A percentile compares a stretch with the other conserved stretches of the same genome.
Conservation (phyloP, 352 stramenopile genomes). For the Elongisporangium anandrum region DNA sequence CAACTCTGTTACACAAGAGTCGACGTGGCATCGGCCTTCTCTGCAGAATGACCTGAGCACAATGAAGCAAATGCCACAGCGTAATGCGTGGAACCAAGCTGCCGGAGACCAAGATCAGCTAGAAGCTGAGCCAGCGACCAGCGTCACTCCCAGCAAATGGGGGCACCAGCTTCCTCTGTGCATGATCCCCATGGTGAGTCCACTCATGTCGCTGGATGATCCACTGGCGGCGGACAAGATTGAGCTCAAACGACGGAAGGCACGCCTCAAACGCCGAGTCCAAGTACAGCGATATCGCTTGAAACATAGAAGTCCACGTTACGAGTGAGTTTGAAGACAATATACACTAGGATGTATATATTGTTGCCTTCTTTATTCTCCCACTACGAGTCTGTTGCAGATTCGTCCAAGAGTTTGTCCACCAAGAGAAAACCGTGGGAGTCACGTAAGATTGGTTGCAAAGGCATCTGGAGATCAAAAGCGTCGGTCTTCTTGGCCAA, state of each 20-base stretch:
- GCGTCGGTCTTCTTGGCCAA: too few species aligned
- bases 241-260: conserved; percentile 33
- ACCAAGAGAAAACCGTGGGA: too few species aligned
- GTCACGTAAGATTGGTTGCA: too few species aligned
- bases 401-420: too few species aligned
- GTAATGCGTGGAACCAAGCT: neutral
- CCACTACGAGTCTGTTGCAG: too few species aligned
- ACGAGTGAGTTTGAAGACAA: neutral
- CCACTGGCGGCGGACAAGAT: conserved; percentile 52
- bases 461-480: too few species aligned
- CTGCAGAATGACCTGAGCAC: conserved; percentile 1
- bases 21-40: conserved; percentile 43
- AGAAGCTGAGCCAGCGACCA: neutral
- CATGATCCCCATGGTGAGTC: conserved; percentile 67
- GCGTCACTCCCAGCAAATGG: neutral
- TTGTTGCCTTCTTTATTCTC: too few species aligned
- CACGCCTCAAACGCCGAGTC: conserved; percentile 17
- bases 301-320: neutral
- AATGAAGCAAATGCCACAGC: conserved; percentile 5
- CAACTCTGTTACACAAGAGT: conserved; percentile 45
- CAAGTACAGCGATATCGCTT: conserved; percentile 1
- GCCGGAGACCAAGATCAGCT: neutral
- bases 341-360: too few species aligned
- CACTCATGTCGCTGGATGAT: conserved; percentile 57
- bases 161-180: conserved; percentile 50